Evolutionary conservation across 2,329 filamentous ascomycete species (phyloP).

Genomic region (Aspergillus awamori): DNA sequence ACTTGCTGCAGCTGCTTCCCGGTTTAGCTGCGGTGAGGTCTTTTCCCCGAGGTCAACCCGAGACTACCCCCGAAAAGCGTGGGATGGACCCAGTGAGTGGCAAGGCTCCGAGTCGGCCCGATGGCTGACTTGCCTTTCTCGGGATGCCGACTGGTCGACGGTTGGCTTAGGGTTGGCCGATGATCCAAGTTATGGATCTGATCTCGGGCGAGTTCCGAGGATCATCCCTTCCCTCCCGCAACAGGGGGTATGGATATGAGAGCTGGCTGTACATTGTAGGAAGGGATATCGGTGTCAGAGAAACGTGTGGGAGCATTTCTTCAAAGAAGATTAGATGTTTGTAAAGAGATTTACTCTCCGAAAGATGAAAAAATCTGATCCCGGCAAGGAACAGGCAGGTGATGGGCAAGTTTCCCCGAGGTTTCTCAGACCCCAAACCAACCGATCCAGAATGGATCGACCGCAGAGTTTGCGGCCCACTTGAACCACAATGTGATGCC

Average conservation of each 20-base stretch:
- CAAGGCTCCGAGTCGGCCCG: constrained; percentile 7
- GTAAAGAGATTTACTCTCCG: neutral
- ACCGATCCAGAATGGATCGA: constrained; percentile 1
- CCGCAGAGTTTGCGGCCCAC: constrained; percentile 6
- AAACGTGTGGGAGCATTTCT: neutral
- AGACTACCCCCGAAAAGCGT: constrained; percentile 3
- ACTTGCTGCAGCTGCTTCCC: constrained; percentile 4
- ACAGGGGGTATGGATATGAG: neutral
- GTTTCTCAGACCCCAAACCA: constrained; percentile 7
- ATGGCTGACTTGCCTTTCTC: constrained; percentile 3
- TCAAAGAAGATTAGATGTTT: neutral
- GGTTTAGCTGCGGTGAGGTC: constrained; percentile 5
- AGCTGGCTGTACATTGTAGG: neutral
- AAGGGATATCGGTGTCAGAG: neutral
- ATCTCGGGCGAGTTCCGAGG: constrained; percentile 1
- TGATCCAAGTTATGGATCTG: neutral
- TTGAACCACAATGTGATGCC: neutral
- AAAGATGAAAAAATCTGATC: neutral
- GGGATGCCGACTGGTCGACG: constrained; percentile 2
- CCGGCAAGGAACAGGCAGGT: neutral
- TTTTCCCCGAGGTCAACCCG: constrained; percentile 9
- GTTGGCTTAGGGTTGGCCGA: neutral
- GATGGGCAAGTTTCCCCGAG: constrained; percentile 5
- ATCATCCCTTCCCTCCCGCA: neutral
- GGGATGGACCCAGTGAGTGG: constrained; percentile 1